Evolutionary conservation across 495 filamentous ascomycete species (phyloP), one percentile per base, ranked within the genome.

Genomic region (Xylaria castorea): DNA sequence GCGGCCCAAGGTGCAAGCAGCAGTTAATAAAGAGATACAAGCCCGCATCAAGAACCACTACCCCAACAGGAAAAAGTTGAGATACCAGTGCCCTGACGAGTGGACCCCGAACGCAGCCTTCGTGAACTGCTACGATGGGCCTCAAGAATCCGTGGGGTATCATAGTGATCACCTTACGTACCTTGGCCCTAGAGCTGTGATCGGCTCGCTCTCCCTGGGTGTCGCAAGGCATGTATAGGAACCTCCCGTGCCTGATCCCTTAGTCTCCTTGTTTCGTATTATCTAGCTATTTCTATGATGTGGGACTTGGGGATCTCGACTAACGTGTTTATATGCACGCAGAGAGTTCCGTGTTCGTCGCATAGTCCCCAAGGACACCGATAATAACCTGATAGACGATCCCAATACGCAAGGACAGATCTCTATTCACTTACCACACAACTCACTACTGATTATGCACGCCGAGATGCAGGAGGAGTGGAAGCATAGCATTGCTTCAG

Each of bases 121-220:
- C 73, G 94, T 97, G 0, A 99, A 99, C 77, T 95, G 93, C 81
- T 99, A 99, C 77, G 83, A 90, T 72, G 94, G 95, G 0, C 90
- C 89, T 0, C 80, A 86, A 1, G 89, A 99, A 82, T 92, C 85
- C 64, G 94, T 98, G 0, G 95, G 96, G 25, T 99, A 92, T 81
- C 96, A 99, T 77, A 88, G 91, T 16, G 96, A 99, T 75, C 93
- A 97, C 71, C 83, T 97, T 12, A 98, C 96, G 3, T 99, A 98
- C 81, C 86, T 98, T 5, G 96, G 96, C 0, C 96, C 96, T 1
- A 88, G 90, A 63, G 87, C 96, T 20, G 84, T 96, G 5, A 99
- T 99, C 68, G 96, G 94, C 6, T 96, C 93, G 53, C 80, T 99
- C 2, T 97, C 93, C 71, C 85, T 99, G 4, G 96, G 96, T 7